phyloP scores from a whole-genome alignment of 148 eudicot species.

The Chenopodium album region DNA sequence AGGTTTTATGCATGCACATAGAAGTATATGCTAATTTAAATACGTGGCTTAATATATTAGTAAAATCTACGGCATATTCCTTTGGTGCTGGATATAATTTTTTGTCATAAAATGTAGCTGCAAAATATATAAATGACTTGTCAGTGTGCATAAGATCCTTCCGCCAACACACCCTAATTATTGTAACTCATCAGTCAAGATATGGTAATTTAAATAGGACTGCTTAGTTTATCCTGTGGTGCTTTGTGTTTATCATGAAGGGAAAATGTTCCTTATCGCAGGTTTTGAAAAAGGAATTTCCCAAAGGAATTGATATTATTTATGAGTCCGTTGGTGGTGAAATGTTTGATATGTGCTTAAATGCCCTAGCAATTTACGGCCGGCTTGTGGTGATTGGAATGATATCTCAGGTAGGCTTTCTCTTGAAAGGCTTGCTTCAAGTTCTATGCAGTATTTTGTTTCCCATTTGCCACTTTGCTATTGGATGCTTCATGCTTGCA shows the following conservation, averaged over 20 bases:
- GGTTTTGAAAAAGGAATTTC: constrained; percentile 85
- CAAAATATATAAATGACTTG: too few species aligned
- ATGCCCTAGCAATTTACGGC: constrained; percentile 81
- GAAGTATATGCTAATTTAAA: too few species aligned
- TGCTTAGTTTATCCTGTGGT: neutral
- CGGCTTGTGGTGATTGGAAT: constrained; percentile 91
- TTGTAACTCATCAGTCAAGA: neutral
- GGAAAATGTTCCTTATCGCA: constrained; percentile 23
- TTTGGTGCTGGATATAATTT: neutral
- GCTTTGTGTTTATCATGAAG: neutral
- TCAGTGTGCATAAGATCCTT: neutral
- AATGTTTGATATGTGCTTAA: constrained; percentile 85
- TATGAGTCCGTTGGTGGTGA: constrained; percentile 95
- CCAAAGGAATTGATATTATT: constrained; percentile 81
- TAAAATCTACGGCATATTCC: neutral
- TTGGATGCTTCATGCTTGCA: neutral
- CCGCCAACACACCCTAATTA: neutral
- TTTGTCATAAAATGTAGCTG: neutral
- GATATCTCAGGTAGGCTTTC: constrained; percentile 85
- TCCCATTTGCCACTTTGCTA: neutral
- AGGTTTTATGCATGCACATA: too few species aligned
- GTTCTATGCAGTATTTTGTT: neutral
- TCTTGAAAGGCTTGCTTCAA: neutral
- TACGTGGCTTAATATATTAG: neutral
- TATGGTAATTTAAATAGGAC: neutral